These are phyloP conservation scores for Vanderwaltozyma yarrowii DNA, from an alignment of 805 yeast species.

Conservation along the genomic window DNA sequence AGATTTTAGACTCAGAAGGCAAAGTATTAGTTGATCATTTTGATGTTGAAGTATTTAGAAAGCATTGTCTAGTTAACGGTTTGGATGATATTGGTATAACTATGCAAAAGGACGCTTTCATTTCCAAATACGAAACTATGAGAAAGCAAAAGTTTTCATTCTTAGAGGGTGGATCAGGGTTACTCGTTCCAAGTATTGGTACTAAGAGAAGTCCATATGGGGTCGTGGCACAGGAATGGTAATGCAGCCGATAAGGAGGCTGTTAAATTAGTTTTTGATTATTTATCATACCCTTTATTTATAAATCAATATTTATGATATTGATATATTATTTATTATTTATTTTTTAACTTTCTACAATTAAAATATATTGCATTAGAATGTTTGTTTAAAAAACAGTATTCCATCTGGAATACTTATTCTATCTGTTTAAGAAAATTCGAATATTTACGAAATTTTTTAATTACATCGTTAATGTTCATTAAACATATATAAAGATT, in stretches of 20 bases:
- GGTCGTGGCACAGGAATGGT: slow-evolving; percentile 68
- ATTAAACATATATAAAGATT: not conserved
- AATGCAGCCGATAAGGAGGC: no score
- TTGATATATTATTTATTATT: not conserved
- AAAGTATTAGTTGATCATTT: slow-evolving; percentile 73
- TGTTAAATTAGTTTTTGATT: no score
- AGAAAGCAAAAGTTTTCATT: slow-evolving; percentile 81
- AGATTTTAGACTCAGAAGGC: slow-evolving; percentile 54
- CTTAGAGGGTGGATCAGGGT: slow-evolving; percentile 79
- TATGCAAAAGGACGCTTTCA: slow-evolving; percentile 74
- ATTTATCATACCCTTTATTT: not conserved
- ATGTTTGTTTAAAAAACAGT: no score
- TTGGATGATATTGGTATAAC: slow-evolving; percentile 96
- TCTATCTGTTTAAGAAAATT: no score
- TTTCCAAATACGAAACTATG: slow-evolving; percentile 58
- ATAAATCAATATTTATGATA: not conserved
- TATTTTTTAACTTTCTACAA: not conserved
- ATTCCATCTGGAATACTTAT: no score
- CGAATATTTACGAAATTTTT: no score
- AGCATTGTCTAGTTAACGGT: slow-evolving; percentile 90
- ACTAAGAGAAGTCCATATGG: slow-evolving; percentile 61
- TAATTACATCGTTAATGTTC: not conserved
- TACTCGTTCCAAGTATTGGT: slow-evolving; percentile 49
- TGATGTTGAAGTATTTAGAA: slow-evolving; percentile 85
- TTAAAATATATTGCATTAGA: no score